Evolutionary conservation across 1,139 yeast species (phyloP), one percentile per base, ranked within the genome.

Genomic region (Yamadazyma sp.): DNA sequence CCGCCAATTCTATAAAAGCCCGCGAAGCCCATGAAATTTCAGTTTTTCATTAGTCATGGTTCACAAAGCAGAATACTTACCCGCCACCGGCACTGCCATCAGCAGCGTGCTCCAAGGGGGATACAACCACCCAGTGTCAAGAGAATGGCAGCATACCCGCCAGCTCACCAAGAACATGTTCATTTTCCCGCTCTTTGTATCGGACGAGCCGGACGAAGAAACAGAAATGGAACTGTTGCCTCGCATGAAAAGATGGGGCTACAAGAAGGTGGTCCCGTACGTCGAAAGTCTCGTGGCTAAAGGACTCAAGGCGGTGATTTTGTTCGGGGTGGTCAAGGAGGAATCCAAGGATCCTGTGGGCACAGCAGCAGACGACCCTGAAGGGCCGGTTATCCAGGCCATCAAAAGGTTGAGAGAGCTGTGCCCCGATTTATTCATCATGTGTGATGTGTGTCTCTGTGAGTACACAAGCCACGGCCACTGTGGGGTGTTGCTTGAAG

Each of bases 391-490:
- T 4, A 91, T 92, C 50, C 74, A 62, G 46, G 85, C 92, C 22
- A 83, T 87, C 53, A 83, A 81, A 56, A 72, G 77, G 2, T 73
- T 92, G 45, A 75, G 74, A 45, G 51, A 63, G 34, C 67, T 75
- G 27, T 89, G 86, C 64, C 98, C 98, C 4, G 85, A 79, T 31
- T 73, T 92, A 45, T 92, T 82, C 59, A 79, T 92, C 48, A 79
- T 91, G 75, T 87, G 96, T 58, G 99, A 92, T 58, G 98, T 92
- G 18, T 92, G 99, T 63, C 69, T 92, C 43, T 92, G 99, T 68
- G 99, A 92, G 65, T 92, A 89, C 64, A 92, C 99, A 6, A 77
- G 83, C 40, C 98, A 94, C 56, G 98, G 98, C 8, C 98, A 92
- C 61, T 92, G 99, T 68, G 99, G 99, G 31, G 77, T 88, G 16